Percentiles rank a stretch among this genome's conserved stretches.
Conservation (phyloP, 257 asterid genomes). For the Nicotiana attenuata region DNA sequence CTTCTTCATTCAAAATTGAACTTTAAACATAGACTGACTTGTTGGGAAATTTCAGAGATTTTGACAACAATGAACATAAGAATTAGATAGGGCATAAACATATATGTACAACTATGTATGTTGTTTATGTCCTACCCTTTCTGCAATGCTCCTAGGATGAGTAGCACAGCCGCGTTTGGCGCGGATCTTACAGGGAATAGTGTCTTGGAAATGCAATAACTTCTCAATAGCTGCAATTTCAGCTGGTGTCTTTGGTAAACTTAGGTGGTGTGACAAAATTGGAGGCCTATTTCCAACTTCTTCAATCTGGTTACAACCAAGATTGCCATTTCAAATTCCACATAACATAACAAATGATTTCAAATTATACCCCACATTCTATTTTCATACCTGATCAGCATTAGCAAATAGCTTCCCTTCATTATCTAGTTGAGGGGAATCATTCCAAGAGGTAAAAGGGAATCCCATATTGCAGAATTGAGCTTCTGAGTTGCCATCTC, state of each 20-base stretch:
- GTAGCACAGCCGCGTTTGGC: slow-evolving; percentile 97
- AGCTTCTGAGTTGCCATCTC: slow-evolving; percentile 23
- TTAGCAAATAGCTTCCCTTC: slow-evolving; percentile 27
- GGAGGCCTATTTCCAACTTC: slow-evolving; percentile 39
- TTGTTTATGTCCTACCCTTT: slow-evolving; percentile 49
- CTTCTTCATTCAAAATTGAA: not conserved
- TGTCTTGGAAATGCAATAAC: slow-evolving; percentile 57
- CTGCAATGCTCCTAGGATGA: slow-evolving; percentile 95
- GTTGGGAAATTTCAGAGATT: not conserved
- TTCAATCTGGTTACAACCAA: slow-evolving; percentile 28
- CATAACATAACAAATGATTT: not conserved
- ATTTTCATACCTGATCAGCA: slow-evolving; percentile 31
- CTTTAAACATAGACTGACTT: not conserved
- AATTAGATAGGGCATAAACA: slow-evolving; percentile 32
- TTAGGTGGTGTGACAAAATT: slow-evolving; percentile 52
- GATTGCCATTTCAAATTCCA: not conserved
- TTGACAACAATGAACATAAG: not conserved
- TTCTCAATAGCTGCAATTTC: slow-evolving; percentile 60
- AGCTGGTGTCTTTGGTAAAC: slow-evolving; percentile 58
- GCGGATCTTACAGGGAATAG: slow-evolving; percentile 73
- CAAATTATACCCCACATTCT: not conserved
- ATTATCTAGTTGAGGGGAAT: slow-evolving; percentile 40
- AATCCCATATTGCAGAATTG: slow-evolving; percentile 35
- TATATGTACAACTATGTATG: not conserved
- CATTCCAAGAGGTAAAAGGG: slow-evolving; percentile 51